Evolutionary conservation across 768 basidiomycete species (phyloP).

Genomic region (Xanthoconium purpureum): DNA sequence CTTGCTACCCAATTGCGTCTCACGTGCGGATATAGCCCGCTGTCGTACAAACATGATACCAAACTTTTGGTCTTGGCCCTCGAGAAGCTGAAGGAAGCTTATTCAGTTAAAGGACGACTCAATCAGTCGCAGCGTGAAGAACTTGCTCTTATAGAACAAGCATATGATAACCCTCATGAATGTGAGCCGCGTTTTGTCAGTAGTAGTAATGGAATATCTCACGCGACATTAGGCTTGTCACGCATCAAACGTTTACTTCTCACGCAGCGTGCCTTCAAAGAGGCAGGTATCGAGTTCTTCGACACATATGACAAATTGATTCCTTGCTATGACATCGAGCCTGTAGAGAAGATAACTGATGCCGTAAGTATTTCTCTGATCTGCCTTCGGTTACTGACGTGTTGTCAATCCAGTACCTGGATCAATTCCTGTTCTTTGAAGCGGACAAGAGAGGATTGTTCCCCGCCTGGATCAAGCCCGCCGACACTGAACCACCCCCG

Average conservation of each 20-base stretch:
- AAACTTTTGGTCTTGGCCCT: slow-evolving; percentile 94
- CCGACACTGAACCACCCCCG: slow-evolving; percentile 95
- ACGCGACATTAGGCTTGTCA: slow-evolving; percentile 58
- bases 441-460: slow-evolving; percentile 97
- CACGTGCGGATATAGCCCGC: slow-evolving; percentile 49
- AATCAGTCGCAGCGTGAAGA: slow-evolving; percentile 99
- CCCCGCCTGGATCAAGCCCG: slow-evolving; percentile 99
- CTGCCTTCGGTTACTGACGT: slow-evolving; percentile 5
- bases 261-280: slow-evolving; percentile 98
- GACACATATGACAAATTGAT: slow-evolving; percentile 98
- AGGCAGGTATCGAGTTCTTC: slow-evolving; percentile 94
- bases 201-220: neutral
- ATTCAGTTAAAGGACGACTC: slow-evolving; percentile 94
- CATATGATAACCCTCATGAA: slow-evolving; percentile 99
- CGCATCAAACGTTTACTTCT: slow-evolving; percentile 96
- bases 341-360: slow-evolving; percentile 99
- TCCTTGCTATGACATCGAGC: slow-evolving; percentile 98
- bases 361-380: slow-evolving; percentile 52
- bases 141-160: slow-evolving; percentile 96
- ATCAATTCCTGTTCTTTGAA: slow-evolving; percentile 98
- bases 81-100: slow-evolving; percentile 98
- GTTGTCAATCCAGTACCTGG: slow-evolving; percentile 63
- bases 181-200: slow-evolving; percentile 44
- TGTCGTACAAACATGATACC: slow-evolving; percentile 99
- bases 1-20: neutral